Percentiles rank a stretch among this genome's conserved stretches.
phyloP scores from a whole-genome alignment of 306 rosid species.

The Vigna nakashimae region DNA sequence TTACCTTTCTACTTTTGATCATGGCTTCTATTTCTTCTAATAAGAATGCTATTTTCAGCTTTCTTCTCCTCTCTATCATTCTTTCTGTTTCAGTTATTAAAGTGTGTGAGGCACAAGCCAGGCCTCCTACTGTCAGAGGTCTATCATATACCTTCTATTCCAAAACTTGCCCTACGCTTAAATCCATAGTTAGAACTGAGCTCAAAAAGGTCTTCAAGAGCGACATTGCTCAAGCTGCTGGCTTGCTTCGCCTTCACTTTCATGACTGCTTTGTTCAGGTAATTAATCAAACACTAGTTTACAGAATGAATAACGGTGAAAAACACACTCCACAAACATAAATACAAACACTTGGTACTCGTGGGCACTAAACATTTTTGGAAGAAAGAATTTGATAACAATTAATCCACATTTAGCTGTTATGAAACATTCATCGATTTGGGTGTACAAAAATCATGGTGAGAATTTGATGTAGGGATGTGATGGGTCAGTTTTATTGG shows the following conservation, averaged over 20 bases:
- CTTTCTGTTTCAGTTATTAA: slow-evolving; percentile 11
- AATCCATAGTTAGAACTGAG: slow-evolving; percentile 58
- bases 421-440: neutral
- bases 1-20: neutral
- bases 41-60: slow-evolving; percentile 10
- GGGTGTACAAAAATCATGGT: neutral
- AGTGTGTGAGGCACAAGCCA: slow-evolving; percentile 42
- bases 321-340: too few species aligned
- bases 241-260: slow-evolving; percentile 78
- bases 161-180: slow-evolving; percentile 57
- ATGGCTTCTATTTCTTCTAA: slow-evolving; percentile 28
- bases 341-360: too few species aligned
- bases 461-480: slow-evolving; percentile 62
- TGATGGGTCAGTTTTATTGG: slow-evolving; percentile 71
- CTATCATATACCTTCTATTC: slow-evolving; percentile 48
- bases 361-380: neutral
- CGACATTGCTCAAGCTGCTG: slow-evolving; percentile 75
- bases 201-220: slow-evolving; percentile 62
- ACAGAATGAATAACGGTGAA: too few species aligned
- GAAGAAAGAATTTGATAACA: neutral
- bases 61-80: slow-evolving; percentile 42
- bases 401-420: neutral
- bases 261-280: slow-evolving; percentile 91
- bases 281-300: too few species aligned
- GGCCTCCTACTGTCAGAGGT: slow-evolving; percentile 45